Evolutionary conservation across 306 rosid genomes (phyloP).

Genomic region (Cotoneaster glaucophyllus): DNA sequence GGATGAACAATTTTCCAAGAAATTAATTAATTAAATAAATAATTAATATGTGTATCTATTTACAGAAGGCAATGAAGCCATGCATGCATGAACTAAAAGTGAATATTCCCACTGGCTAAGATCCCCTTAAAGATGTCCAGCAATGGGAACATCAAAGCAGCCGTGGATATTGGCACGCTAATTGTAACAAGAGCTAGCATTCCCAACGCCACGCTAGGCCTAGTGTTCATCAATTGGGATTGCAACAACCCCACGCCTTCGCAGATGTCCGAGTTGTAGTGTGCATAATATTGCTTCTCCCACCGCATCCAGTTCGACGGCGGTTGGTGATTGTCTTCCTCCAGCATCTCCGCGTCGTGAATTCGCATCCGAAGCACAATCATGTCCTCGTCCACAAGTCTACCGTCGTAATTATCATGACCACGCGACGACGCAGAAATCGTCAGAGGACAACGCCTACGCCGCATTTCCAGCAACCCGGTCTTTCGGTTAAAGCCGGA

Average conservation of each 20-base stretch:
- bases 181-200: conserved; percentile 18
- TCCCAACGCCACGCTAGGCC: conserved; percentile 27
- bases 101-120: neutral
- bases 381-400: conserved; percentile 52
- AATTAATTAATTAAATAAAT: neutral
- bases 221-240: conserved; percentile 23
- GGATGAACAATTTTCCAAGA: neutral
- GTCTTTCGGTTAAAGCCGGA: neutral
- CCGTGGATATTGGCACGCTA: conserved; percentile 17
- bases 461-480: neutral
- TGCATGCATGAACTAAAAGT: neutral
- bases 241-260: conserved; percentile 31
- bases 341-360: conserved; percentile 34
- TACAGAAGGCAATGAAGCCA: neutral
- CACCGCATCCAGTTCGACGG: conserved; percentile 29
- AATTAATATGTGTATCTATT: neutral
- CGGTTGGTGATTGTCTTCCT: neutral
- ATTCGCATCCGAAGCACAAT: conserved; percentile 48
- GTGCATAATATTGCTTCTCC: conserved; percentile 20
- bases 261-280: conserved; percentile 13
- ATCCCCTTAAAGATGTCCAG: neutral
- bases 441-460: neutral
- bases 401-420: conserved; percentile 35
- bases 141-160: conserved; percentile 11
- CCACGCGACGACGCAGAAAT: conserved; percentile 33